Conservation (phyloP, 345 rosid species). For the Hirschfeldia incana region DNA sequence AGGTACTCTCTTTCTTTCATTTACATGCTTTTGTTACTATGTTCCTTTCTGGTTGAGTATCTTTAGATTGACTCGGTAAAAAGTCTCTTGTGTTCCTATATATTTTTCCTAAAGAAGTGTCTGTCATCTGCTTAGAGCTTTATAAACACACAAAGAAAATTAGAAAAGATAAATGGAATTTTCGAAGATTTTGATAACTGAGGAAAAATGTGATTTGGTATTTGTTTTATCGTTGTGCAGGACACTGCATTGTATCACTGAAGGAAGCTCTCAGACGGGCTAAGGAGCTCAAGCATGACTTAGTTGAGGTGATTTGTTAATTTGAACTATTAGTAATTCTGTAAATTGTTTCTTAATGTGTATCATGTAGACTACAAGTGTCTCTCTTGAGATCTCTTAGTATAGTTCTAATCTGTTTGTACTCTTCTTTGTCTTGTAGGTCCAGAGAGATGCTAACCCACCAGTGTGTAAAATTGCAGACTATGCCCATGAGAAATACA, state of each 20-base stretch:
- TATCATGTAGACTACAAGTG: not conserved
- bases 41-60: not conserved
- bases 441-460: conserved; percentile 38
- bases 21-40: conserved; percentile 2
- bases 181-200: too few relatives aligned
- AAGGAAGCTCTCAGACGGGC: conserved; percentile 39
- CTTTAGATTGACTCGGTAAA: not conserved
- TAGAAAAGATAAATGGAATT: not conserved
- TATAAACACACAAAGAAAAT: not conserved
- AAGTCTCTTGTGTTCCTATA: not conserved
- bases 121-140: not conserved
- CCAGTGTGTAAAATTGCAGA: conserved; percentile 43
- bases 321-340: not conserved
- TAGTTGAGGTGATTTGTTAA: conserved; percentile 34
- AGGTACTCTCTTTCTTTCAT: conserved; percentile 15
- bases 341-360: not conserved
- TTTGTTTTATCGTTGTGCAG: conserved; percentile 24
- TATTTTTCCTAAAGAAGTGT: not conserved
- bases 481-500: conserved; percentile 35
- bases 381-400: not conserved
- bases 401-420: not conserved
- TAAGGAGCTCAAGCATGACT: conserved; percentile 37
- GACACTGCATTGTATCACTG: conserved; percentile 35
- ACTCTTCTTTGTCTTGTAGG: conserved; percentile 15
- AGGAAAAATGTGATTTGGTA: conserved; percentile 9